Conservation (phyloP, 2,329 filamentous ascomycete genomes). For the Aspergillus sp. region DNA sequence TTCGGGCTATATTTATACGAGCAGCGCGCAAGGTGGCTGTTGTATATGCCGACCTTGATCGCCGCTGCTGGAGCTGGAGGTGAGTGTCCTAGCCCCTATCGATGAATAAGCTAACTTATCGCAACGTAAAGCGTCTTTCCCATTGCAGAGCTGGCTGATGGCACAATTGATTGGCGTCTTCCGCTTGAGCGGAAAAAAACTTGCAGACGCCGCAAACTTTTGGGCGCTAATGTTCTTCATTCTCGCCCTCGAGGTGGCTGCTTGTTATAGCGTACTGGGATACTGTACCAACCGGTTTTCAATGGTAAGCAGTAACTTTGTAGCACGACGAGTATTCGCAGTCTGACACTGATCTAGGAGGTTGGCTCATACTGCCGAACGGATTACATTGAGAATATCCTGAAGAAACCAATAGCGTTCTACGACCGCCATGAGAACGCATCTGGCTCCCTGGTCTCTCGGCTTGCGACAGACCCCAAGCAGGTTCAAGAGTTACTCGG, state of each 20-base stretch:
- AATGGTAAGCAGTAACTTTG: constrained; percentile 36
- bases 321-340: constrained; percentile 23
- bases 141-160: constrained; percentile 45
- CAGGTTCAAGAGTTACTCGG: constrained; percentile 52
- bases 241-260: constrained; percentile 47
- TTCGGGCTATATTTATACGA: constrained; percentile 30
- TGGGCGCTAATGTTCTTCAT: constrained; percentile 58
- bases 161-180: constrained; percentile 50
- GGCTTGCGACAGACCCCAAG: constrained; percentile 43
- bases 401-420: constrained; percentile 9
- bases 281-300: constrained; percentile 46
- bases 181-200: constrained; percentile 36
- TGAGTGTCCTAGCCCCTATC: constrained; percentile 13
- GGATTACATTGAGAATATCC: constrained; percentile 10
- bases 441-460: constrained; percentile 11
- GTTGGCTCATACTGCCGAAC: constrained; percentile 4
- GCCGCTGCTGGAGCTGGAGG: constrained; percentile 28
- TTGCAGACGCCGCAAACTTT: constrained; percentile 46
- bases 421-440: constrained; percentile 12
- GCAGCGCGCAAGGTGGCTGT: constrained; percentile 27
- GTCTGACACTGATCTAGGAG: background rate
- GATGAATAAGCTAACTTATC: background rate
- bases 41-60: constrained; percentile 25
- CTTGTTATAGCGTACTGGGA: constrained; percentile 47
- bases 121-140: constrained; percentile 21